Base-by-base conservation (phyloP, 306 rosid species). In the Senna tora region DNA sequence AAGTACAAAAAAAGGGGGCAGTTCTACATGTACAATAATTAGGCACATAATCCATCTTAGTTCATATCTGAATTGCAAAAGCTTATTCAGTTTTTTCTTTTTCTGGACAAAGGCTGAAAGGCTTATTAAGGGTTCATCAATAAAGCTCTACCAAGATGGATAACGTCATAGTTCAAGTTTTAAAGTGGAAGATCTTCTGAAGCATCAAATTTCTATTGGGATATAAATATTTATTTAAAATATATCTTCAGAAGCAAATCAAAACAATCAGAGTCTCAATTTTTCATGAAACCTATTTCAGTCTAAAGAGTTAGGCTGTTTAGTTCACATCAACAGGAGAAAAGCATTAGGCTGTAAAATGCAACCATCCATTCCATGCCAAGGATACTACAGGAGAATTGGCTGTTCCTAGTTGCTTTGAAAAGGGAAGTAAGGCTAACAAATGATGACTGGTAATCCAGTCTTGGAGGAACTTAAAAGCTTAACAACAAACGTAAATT, bases 181-280 rank as follows among this genome's bases (percentile, higher is more conserved):
- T 28, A 6, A 28, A 30, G 2, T 0, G 6, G 21, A 28, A 13
- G 17, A 14, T 52, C 32, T 33, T 72, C 47, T 58, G 51, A 73
- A 2, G 6, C 2, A 64, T 12, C 1, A 15, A 69, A 74, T 62
- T 68, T 53, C 53, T 7, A 38, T 16, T 51, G 50, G 22, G 57
- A 43, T 28, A 49, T 61, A 75, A 61, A 43, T 5, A 32, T 22
- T 60, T 7, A 28, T 34, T 60, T 14, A 66, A 20, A 42, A 57
- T 57, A 47, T 32, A 21, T 15, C 73, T 42, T 42, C 38, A 66
- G 54, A 34, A 53, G 16, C 34, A 75, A 57, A 56, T 7, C 25
- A 25, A 30, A 30, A 25, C 30, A 25, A 25, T 25, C 30, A 25
- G 30, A 25, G 30, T 25, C 30, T 3, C 30, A 1, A 25, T 1